A percentile compares a stretch with the other conserved stretches of the same genome.
phyloP scores from a whole-genome alignment of 176 grass and related monocot genomes.

The Saccharum officinarum region DNA sequence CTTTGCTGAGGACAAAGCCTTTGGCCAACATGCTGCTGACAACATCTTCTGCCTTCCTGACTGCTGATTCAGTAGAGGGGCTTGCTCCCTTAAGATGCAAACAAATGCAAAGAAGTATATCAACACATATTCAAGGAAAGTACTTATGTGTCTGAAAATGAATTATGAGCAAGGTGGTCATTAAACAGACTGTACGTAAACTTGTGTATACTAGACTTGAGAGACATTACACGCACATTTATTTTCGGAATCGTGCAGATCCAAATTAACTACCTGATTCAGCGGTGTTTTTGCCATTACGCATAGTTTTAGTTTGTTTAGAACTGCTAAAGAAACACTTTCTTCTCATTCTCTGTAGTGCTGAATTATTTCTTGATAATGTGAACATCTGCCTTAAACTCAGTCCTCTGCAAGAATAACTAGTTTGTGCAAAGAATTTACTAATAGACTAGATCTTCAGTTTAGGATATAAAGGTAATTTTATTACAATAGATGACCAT shows the following conservation, averaged over 20 bases:
- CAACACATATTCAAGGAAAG: not conserved
- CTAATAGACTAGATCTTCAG: not conserved
- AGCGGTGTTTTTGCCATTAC: not conserved
- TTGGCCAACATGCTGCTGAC: constrained; percentile 98
- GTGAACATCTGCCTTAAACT: not conserved
- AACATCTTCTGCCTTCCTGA: constrained; percentile 92
- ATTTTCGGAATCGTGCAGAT: not conserved
- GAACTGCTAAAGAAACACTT: not conserved
- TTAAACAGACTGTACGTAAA: not conserved
- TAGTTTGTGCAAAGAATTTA: constrained; percentile 15
- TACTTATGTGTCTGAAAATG: not conserved
- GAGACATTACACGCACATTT: not conserved
- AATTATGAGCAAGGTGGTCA: not conserved
- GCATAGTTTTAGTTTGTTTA: not conserved
- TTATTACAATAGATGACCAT: not conserved
- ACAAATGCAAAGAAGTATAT: constrained; percentile 30
- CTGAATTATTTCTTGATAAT: not conserved
- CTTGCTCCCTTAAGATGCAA: constrained; percentile 40
- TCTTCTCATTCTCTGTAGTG: not conserved
- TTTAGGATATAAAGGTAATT: not conserved
- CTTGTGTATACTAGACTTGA: not conserved
- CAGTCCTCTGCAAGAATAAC: not conserved
- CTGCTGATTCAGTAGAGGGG: constrained; percentile 51
- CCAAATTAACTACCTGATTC: constrained; percentile 14
- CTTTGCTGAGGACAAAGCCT: constrained; percentile 91